Conservation (phyloP, 345 rosid species). For the Arabidopsis thaliana region TAIR10.1 NC_003076.8:18678501-18679000, state of each 20-base stretch:
- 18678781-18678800: slow-evolving; percentile 26
- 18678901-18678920: neutral
- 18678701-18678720: neutral
- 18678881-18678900: neutral
- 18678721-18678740: neutral
- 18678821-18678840: slow-evolving; percentile 18
- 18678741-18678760: neutral
- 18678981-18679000: slow-evolving; percentile 81
- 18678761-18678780: slow-evolving; percentile 36
- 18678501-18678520: too few species aligned
- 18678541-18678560: too few species aligned
- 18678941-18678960: slow-evolving; percentile 57
- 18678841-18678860: neutral
- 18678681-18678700: too few species aligned
- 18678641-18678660: too few species aligned
- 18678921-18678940: neutral
- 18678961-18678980: slow-evolving; percentile 84
- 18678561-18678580: too few species aligned
- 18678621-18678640: too few species aligned
- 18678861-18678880: neutral
- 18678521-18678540: too few species aligned
- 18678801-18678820: slow-evolving; percentile 30
- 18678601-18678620: too few species aligned
- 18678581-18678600: too few species aligned
- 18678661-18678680: too few species aligned